Evolutionary conservation across 495 filamentous ascomycete genomes (phyloP).

Genomic region (Penicillium roqueforti): DNA sequence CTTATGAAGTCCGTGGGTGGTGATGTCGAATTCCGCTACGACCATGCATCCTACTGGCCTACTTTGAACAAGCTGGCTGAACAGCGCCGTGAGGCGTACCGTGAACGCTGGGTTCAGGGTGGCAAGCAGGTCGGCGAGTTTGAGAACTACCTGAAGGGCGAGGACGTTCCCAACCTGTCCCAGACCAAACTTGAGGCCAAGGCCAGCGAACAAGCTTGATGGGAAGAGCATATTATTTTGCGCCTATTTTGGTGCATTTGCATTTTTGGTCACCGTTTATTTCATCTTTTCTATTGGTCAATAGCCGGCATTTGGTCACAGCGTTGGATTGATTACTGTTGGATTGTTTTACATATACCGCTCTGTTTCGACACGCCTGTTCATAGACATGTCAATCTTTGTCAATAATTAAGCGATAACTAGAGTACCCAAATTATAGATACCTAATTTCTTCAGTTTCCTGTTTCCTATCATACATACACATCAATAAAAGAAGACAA

Average conservation of each 20-base stretch:
- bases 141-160: conserved; percentile 75
- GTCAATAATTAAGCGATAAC: conserved; percentile 8
- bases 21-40: conserved; percentile 74
- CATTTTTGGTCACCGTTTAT: background rate
- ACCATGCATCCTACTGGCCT: conserved; percentile 86
- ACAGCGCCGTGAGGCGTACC: conserved; percentile 53
- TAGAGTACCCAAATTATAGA: background rate
- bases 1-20: conserved; percentile 61
- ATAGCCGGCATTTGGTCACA: background rate
- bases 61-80: conserved; percentile 65
- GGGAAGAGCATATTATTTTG: background rate
- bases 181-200: conserved; percentile 13
- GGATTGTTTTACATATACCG: background rate
- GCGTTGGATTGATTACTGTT: background rate
- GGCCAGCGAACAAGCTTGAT: background rate
- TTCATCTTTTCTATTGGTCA: background rate
- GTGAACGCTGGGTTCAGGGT: conserved; percentile 68
- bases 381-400: conserved; percentile 4
- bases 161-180: conserved; percentile 40
- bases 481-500: background rate
- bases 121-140: conserved; percentile 79
- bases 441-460: background rate
- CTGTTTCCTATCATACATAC: background rate
- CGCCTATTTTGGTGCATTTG: background rate
- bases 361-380: background rate